phyloP scores from a whole-genome alignment of 1,284 basidiomycete genomes.

The Ganoderma sp. region DNA sequence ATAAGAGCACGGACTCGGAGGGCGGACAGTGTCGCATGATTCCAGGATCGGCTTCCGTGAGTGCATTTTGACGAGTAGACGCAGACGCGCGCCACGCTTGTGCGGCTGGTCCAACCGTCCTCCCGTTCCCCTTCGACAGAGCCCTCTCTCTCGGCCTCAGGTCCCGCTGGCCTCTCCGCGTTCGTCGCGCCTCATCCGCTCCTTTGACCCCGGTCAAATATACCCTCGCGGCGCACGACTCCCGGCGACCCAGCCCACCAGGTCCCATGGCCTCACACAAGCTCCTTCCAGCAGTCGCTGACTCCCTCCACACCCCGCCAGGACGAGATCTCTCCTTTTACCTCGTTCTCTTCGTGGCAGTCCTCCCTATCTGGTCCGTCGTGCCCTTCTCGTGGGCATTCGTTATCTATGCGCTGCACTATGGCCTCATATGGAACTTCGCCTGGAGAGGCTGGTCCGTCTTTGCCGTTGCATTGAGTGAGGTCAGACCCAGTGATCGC shows the following conservation, averaged over 20 bases:
- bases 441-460: constrained; percentile 45
- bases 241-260: constrained; percentile 13
- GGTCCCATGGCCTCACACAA: constrained; percentile 30
- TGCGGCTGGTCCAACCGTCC: neutral
- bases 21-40: constrained; percentile 3
- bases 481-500: constrained; percentile 51
- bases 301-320: constrained; percentile 39
- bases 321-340: constrained; percentile 60
- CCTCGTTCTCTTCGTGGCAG: constrained; percentile 58
- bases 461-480: constrained; percentile 60
- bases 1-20: neutral
- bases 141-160: neutral
- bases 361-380: constrained; percentile 74
- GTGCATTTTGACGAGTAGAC: neutral
- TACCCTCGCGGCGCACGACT: constrained; percentile 23
- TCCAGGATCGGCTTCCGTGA: neutral
- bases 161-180: constrained; percentile 2
- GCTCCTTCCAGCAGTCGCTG: constrained; percentile 38
- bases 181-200: constrained; percentile 22
- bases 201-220: constrained; percentile 15
- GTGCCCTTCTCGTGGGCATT: constrained; percentile 76
- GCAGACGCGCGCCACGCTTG: neutral
- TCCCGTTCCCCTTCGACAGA: neutral
- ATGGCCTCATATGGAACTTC: constrained; percentile 52
- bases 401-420: constrained; percentile 59